These are phyloP conservation scores for Colletotrichum australisinense DNA, from an alignment of 2,329 filamentous ascomycete species.

Conservation along the genomic window DNA sequence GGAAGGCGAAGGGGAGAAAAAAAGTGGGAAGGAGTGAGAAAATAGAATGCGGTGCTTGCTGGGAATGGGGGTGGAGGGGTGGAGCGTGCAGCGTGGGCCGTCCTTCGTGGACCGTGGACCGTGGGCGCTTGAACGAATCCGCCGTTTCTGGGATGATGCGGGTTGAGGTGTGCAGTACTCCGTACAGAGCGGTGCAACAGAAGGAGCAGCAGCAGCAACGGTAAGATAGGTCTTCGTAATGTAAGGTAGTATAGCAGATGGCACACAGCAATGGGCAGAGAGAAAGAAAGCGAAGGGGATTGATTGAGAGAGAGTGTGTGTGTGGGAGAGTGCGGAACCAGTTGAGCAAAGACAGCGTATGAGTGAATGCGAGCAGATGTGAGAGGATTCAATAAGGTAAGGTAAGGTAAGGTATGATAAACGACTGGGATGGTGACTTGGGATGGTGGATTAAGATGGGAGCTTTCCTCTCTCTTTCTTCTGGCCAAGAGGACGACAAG, in stretches of 20 bases:
- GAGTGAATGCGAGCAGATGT: background rate
- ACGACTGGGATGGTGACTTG: background rate
- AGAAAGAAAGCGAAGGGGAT: background rate
- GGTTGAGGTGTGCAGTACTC: background rate
- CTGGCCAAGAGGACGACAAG: background rate
- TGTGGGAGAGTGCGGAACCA: background rate
- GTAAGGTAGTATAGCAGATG: no score
- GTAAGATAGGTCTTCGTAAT: no score
- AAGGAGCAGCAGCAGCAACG: background rate
- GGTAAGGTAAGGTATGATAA: background rate
- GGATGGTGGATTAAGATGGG: background rate
- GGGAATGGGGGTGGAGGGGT: conserved; percentile 1
- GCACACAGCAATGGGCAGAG: background rate
- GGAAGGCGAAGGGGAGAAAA: background rate
- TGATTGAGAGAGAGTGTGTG: background rate
- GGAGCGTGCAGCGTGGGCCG: conserved; percentile 11
- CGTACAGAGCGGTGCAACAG: background rate
- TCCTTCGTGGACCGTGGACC: background rate
- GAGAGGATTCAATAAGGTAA: background rate
- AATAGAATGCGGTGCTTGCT: conserved; percentile 32
- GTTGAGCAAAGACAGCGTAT: background rate
- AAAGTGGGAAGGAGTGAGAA: conserved; percentile 27
- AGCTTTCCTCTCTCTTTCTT: background rate
- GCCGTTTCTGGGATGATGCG: conserved; percentile 28
- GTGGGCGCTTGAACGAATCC: background rate